Conservation (phyloP, 2,329 filamentous ascomycete genomes). For the Aspergillus pseudonomiae region DNA sequence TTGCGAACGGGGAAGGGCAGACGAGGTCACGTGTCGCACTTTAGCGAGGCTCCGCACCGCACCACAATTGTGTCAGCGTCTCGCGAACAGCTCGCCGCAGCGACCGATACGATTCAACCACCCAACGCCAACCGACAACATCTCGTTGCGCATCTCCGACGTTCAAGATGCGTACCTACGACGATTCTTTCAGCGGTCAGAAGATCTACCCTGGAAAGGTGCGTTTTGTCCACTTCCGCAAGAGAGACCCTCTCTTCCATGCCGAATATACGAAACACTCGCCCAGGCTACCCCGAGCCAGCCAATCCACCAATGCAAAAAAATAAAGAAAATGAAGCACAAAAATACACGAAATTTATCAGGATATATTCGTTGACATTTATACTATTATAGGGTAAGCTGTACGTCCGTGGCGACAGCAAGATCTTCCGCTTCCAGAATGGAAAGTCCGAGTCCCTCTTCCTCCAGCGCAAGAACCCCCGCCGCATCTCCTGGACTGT, state of each 20-base stretch:
- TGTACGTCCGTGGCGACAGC: slow-evolving; percentile 99
- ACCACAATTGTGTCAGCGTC: slow-evolving; percentile 43
- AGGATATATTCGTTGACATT: slow-evolving; percentile 30
- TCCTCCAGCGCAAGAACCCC: slow-evolving; percentile 99
- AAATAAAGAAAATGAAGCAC: slow-evolving; percentile 4
- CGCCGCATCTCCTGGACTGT: slow-evolving; percentile 98
- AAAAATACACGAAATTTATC: background rate
- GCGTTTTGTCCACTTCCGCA: slow-evolving; percentile 43
- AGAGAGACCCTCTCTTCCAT: background rate
- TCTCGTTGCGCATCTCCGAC: slow-evolving; percentile 49
- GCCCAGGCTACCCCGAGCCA: slow-evolving; percentile 10
- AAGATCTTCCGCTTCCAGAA: slow-evolving; percentile 99
- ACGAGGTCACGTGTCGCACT: slow-evolving; percentile 45
- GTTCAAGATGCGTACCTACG: slow-evolving; percentile 74
- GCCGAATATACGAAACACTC: background rate
- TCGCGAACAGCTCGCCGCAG: slow-evolving; percentile 38
- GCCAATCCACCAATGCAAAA: slow-evolving; percentile 4
- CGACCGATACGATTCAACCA: slow-evolving; percentile 47
- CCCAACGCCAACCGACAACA: slow-evolving; percentile 48
- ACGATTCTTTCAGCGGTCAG: slow-evolving; percentile 75
- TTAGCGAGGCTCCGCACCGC: slow-evolving; percentile 49
- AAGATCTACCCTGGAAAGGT: slow-evolving; percentile 83
- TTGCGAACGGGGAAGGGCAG: slow-evolving; percentile 39
- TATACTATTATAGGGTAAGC: slow-evolving; percentile 76
- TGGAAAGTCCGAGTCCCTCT: slow-evolving; percentile 99